Evolutionary conservation across 164 flowering plant genomes (phyloP).

Genomic region (Kalanchoe fedtschenkoi): DNA sequence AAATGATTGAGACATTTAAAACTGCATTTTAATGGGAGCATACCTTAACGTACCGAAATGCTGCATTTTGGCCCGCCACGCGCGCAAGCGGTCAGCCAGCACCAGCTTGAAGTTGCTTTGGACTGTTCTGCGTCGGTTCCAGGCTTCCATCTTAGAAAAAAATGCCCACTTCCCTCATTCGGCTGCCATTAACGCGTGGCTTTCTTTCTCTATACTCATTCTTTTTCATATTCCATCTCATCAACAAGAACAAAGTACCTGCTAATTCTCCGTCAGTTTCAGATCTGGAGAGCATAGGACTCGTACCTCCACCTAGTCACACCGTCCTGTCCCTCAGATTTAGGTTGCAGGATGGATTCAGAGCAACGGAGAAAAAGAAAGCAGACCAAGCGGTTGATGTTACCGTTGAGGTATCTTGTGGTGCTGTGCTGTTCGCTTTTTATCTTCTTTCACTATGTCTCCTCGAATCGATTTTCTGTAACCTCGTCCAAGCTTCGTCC

Average conservation of each 20-base stretch:
- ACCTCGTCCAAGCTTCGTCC: conserved; percentile 1
- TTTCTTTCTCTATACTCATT: neutral
- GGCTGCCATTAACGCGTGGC: neutral
- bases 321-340: no score
- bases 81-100: neutral
- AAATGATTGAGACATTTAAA: neutral
- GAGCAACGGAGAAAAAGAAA: conserved; percentile 41
- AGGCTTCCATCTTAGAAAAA: neutral
- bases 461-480: neutral
- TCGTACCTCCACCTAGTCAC: no score
- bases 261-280: neutral
- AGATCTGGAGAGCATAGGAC: no score
- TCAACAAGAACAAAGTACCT: neutral
- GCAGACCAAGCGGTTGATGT: conserved; percentile 10
- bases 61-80: neutral
- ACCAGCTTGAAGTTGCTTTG: neutral
- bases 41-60: neutral
- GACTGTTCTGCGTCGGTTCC: neutral
- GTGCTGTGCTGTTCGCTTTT: conserved; percentile 16
- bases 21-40: neutral
- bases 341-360: no score
- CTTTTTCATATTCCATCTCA: neutral
- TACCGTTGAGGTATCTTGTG: conserved; percentile 15
- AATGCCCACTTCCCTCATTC: neutral
- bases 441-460: neutral